These are phyloP conservation scores for Suillus discolor DNA, from an alignment of 768 basidiomycete species.

Conservation along the genomic window DNA sequence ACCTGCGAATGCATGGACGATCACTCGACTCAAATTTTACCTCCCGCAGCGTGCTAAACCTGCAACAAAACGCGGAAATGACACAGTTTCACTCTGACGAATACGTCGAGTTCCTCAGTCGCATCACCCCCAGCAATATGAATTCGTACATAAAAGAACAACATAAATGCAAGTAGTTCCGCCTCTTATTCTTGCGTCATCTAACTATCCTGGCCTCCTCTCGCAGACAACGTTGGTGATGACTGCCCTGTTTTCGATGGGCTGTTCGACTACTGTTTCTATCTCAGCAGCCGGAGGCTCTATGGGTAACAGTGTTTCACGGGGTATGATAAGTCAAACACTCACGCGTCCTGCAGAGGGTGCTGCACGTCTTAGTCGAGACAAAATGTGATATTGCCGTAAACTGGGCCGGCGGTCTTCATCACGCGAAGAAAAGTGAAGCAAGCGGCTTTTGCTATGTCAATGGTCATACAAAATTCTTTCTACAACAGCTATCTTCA, in stretches of 20 bases:
- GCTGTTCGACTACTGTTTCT: conserved; percentile 96
- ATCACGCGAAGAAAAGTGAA: conserved; percentile 99
- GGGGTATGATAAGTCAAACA: conserved; percentile 1
- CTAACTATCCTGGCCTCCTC: conserved; percentile 3
- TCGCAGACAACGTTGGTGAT: conserved; percentile 92
- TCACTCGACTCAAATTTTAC: conserved; percentile 6
- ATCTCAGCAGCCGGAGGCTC: conserved; percentile 99
- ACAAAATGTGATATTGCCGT: conserved; percentile 99
- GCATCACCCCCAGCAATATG: conserved; percentile 95
- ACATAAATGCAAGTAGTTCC: conserved; percentile 77
- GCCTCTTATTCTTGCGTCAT: background rate
- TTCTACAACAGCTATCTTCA: background rate
- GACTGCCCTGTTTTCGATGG: conserved; percentile 99
- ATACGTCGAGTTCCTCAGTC: conserved; percentile 95
- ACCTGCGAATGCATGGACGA: background rate
- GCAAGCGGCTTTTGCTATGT: conserved; percentile 99
- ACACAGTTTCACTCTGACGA: conserved; percentile 99
- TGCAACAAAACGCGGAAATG: conserved; percentile 99
- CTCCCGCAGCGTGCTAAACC: conserved; percentile 88
- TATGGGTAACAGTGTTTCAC: conserved; percentile 70
- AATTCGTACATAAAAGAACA: conserved; percentile 92
- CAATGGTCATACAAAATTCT: conserved; percentile 63
- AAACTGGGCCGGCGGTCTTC: conserved; percentile 98
- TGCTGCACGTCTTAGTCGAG: conserved; percentile 89
- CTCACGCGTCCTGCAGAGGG: conserved; percentile 66